phyloP scores from a whole-genome alignment of 2,329 filamentous ascomycete species.

The Myriosclerotinia curreyana region DNA sequence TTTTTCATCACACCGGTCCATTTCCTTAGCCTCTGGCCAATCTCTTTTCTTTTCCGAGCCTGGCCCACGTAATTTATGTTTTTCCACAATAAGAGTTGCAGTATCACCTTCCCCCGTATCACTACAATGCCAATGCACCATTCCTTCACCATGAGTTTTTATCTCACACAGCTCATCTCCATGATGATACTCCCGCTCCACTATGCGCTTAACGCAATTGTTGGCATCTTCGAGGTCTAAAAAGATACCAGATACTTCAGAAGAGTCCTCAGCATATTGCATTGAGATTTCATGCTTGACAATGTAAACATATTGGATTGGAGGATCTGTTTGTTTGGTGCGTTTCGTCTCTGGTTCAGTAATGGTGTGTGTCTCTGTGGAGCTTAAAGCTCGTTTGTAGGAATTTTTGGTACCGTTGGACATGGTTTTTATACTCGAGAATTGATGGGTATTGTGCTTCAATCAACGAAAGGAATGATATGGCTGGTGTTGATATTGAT shows the following conservation, averaged over 20 bases:
- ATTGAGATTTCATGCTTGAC: neutral
- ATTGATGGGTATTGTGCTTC: neutral
- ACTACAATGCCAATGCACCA: neutral
- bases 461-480: no score
- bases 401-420: neutral
- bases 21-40: neutral
- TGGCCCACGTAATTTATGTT: neutral
- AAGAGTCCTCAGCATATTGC: neutral
- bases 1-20: neutral
- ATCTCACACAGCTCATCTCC: neutral
- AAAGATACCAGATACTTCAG: neutral
- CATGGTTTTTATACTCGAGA: neutral
- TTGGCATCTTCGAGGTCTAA: slow-evolving; percentile 7
- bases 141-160: neutral
- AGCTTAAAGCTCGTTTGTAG: neutral
- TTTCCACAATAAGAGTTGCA: neutral
- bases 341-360: slow-evolving; percentile 1
- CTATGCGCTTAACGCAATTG: neutral
- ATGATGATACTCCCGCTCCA: neutral
- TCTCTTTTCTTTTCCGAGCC: neutral
- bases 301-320: slow-evolving; percentile 8
- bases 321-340: neutral
- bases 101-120: neutral
- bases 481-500: neutral
- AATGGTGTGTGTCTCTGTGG: neutral